phyloP scores from a whole-genome alignment of 192 early-diverging fungal genomes.

The Dissophora ornata region DNA sequence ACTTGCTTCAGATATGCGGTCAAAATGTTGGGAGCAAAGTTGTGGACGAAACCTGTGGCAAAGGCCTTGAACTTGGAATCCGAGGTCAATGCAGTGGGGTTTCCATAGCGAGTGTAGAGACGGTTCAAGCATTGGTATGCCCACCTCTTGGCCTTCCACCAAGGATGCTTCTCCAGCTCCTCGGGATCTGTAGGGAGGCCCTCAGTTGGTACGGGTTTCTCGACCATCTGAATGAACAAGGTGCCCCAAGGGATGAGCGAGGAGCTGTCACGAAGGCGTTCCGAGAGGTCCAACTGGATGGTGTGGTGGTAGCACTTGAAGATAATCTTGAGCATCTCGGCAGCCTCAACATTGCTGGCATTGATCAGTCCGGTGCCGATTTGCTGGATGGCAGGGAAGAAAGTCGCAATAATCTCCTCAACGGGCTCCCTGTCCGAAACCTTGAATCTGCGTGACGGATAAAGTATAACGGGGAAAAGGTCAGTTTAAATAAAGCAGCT shows the following conservation, averaged over 20 bases:
- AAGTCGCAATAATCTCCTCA: conserved; percentile 74
- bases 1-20: conserved; percentile 87
- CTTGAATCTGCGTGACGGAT: conserved; percentile 70
- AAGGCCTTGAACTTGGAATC: conserved; percentile 69
- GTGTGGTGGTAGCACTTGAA: conserved; percentile 84
- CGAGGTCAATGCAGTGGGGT: conserved; percentile 70
- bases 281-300: conserved; percentile 74
- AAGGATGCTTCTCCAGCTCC: conserved; percentile 84
- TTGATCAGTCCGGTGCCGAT: conserved; percentile 76
- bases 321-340: conserved; percentile 85
- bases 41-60: conserved; percentile 83
- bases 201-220: conserved; percentile 67
- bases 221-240: conserved; percentile 83
- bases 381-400: conserved; percentile 82
- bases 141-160: conserved; percentile 97
- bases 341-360: conserved; percentile 77
- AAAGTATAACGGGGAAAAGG: background rate
- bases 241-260: conserved; percentile 91
- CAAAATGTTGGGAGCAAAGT: conserved; percentile 93
- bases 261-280: conserved; percentile 70
- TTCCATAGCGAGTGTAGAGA: conserved; percentile 79
- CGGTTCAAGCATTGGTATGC: conserved; percentile 89
- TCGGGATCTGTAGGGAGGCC: conserved; percentile 70
- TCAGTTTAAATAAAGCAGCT: background rate
- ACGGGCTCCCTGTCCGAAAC: conserved; percentile 71